These are phyloP conservation scores for Penicillium sclerotiorum DNA, from an alignment of 2,329 filamentous ascomycete genomes.

Conservation along the genomic window DNA sequence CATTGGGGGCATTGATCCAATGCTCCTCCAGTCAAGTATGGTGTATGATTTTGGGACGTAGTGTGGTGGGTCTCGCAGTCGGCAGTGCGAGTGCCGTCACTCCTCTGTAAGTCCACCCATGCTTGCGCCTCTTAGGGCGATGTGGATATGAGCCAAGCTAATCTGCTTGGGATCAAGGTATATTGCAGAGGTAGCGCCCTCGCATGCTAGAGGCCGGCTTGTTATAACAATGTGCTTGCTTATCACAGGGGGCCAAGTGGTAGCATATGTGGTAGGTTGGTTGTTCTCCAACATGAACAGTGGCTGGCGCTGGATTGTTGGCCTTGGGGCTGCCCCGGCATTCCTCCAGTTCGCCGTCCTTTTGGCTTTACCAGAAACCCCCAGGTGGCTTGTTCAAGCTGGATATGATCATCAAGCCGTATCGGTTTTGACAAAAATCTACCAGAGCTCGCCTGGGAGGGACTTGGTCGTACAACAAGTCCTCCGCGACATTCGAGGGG, in stretches of 20 bases:
- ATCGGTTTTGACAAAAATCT: slow-evolving; percentile 66
- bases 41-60: slow-evolving; percentile 51
- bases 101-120: slow-evolving; percentile 58
- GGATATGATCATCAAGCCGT: slow-evolving; percentile 65
- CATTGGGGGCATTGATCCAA: slow-evolving; percentile 48
- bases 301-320: slow-evolving; percentile 92
- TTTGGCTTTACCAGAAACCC: slow-evolving; percentile 79
- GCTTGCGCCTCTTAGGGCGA: neutral
- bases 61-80: slow-evolving; percentile 51
- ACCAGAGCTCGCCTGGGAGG: slow-evolving; percentile 52
- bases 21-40: slow-evolving; percentile 44
- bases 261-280: slow-evolving; percentile 86
- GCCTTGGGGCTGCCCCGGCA: slow-evolving; percentile 77
- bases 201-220: slow-evolving; percentile 72
- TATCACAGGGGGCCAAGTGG: slow-evolving; percentile 83
- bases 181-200: slow-evolving; percentile 82
- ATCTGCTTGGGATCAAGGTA: slow-evolving; percentile 52
- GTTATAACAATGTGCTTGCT: slow-evolving; percentile 82
- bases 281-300: slow-evolving; percentile 61
- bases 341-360: slow-evolving; percentile 70
- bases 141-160: neutral
- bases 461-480: slow-evolving; percentile 59
- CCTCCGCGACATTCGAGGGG: slow-evolving; percentile 70
- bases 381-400: slow-evolving; percentile 78
- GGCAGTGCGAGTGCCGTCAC: slow-evolving; percentile 70